These are phyloP conservation scores for Coffea canephora DNA, from an alignment of 257 asterid species.

Conservation along the genomic window DNA sequence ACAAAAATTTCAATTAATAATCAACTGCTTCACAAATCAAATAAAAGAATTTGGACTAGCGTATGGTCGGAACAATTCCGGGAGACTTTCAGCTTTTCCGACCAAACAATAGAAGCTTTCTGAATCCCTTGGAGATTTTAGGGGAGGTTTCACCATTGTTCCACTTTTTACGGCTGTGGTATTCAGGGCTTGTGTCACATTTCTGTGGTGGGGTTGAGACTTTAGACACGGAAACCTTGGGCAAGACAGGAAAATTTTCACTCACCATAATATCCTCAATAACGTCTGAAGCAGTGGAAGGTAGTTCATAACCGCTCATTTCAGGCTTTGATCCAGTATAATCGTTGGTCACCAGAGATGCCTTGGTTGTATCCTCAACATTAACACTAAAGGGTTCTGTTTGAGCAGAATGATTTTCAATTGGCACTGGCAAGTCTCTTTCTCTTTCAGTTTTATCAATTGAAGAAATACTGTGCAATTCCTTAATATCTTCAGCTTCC, in stretches of 20 bases:
- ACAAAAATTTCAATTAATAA: constrained; percentile 1
- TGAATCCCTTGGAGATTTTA: constrained; percentile 61
- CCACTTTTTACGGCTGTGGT: constrained; percentile 66
- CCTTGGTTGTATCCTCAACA: constrained; percentile 9
- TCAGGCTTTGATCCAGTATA: constrained; percentile 13
- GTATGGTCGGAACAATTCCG: neutral
- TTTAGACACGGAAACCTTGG: constrained; percentile 34
- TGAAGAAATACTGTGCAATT: constrained; percentile 38
- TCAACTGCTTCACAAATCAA: constrained; percentile 13
- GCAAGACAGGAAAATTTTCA: constrained; percentile 32
- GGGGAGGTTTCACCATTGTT: constrained; percentile 53
- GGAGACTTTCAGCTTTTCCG: constrained; percentile 41
- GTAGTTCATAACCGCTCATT: constrained; percentile 14
- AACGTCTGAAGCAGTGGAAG: constrained; percentile 16
- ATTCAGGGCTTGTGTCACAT: constrained; percentile 37
- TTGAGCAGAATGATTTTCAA: constrained; percentile 20
- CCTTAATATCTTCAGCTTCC: constrained; percentile 37
- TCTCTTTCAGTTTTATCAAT: constrained; percentile 35
- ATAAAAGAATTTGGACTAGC: constrained; percentile 4
- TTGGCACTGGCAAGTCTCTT: constrained; percentile 12
- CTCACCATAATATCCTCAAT: constrained; percentile 24
- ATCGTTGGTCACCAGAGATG: constrained; percentile 19
- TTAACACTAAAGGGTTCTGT: constrained; percentile 8
- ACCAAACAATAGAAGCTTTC: constrained; percentile 70
- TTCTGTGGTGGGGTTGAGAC: constrained; percentile 52